Percentiles rank a stretch among this genome's conserved stretches.
phyloP scores from a whole-genome alignment of 345 rosid genomes.

The Reutealis trisperma region DNA sequence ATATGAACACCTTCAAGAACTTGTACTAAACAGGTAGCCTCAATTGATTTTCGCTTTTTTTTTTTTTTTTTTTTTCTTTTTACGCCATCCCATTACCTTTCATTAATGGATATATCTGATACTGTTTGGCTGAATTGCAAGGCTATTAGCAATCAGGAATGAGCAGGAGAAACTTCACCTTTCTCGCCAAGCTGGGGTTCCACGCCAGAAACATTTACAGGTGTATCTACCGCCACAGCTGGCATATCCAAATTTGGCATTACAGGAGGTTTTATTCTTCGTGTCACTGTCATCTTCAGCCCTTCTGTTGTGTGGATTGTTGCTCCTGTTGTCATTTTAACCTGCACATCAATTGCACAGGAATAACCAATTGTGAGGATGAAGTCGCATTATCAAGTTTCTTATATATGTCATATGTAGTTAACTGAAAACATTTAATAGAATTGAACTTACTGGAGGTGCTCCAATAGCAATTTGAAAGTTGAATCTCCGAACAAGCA shows the following conservation, averaged over 20 bases:
- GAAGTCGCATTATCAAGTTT: not conserved
- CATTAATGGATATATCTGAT: not conserved
- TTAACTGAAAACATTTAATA: not conserved
- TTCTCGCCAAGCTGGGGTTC: conserved; percentile 32
- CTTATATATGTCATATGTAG: not conserved
- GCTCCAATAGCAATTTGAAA: conserved; percentile 82
- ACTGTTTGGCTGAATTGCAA: not conserved
- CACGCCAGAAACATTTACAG: conserved; percentile 15
- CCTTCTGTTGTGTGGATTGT: conserved; percentile 94
- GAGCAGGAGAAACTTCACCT: conserved; percentile 59
- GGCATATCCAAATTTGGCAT: conserved; percentile 46
- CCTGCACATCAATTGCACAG: conserved; percentile 40
- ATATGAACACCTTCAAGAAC: not conserved
- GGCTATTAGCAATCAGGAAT: conserved; percentile 25
- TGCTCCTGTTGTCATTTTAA: conserved; percentile 91
- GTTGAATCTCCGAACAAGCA: conserved; percentile 80
- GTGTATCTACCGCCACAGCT: conserved; percentile 32
- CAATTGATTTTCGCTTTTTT: not conserved
- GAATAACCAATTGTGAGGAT: too few relatives aligned
- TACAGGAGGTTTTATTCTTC: conserved; percentile 53
- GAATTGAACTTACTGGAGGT: conserved; percentile 63
- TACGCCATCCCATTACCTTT: not conserved
- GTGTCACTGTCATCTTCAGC: conserved; percentile 63
- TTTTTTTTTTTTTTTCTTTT: not conserved
- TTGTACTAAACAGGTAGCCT: not conserved